phyloP scores from a whole-genome alignment of 2,329 filamentous ascomycete species.

The Atkinsonella texensis region DNA sequence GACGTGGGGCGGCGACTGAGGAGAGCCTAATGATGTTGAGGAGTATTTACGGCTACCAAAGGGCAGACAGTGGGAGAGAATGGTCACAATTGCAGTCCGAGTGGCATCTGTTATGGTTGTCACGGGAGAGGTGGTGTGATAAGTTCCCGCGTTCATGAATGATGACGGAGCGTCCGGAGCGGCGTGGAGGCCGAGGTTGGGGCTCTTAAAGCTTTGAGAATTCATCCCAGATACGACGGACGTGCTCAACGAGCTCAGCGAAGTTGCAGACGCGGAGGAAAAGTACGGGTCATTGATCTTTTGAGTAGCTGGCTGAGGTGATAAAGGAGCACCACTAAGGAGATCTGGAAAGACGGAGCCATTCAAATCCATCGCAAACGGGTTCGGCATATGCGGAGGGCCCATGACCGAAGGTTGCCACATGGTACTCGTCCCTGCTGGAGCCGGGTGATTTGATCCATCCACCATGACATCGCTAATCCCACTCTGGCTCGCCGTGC shows the following conservation, averaged over 20 bases:
- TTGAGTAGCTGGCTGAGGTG: conserved; percentile 63
- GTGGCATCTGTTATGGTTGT: conserved; percentile 55
- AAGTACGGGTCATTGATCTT: conserved; percentile 65
- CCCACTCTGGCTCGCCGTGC: conserved; percentile 82
- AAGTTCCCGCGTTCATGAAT: conserved; percentile 51
- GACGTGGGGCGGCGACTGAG: conserved; percentile 41
- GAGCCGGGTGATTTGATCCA: conserved; percentile 54
- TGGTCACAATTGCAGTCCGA: conserved; percentile 47
- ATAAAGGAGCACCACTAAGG: conserved; percentile 58
- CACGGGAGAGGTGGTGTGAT: conserved; percentile 45
- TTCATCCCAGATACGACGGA: conserved; percentile 55
- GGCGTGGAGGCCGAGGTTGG: conserved; percentile 50
- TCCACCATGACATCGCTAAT: conserved; percentile 89
- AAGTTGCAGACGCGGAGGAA: conserved; percentile 65
- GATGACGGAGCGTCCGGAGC: conserved; percentile 65
- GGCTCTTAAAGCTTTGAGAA: conserved; percentile 50
- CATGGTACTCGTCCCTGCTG: conserved; percentile 43
- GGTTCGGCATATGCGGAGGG: conserved; percentile 54
- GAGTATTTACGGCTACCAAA: conserved; percentile 53
- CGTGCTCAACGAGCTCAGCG: conserved; percentile 61
- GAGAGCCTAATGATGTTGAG: conserved; percentile 42
- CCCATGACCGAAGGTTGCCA: conserved; percentile 61
- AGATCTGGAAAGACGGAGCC: conserved; percentile 68
- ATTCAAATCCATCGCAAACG: conserved; percentile 65
- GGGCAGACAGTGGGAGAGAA: conserved; percentile 43